Percentiles rank a stretch among this genome's conserved stretches.
Evolutionary conservation across 495 filamentous ascomycete genomes (phyloP).

Genomic region (Coniosporium apollinis): DNA sequence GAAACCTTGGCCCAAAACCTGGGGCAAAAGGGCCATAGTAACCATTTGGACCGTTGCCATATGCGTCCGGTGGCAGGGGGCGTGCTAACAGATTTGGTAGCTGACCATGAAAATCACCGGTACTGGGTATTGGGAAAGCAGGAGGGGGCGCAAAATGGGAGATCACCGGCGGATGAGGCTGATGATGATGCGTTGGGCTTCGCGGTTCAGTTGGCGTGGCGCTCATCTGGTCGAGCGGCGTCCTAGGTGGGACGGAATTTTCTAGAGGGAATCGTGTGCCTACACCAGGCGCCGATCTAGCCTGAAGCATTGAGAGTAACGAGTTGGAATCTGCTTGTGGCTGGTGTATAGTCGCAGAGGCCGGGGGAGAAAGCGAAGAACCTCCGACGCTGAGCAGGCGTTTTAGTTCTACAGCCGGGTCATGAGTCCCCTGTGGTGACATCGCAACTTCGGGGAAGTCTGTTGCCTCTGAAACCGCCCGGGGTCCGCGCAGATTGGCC

Average conservation of each 20-base stretch:
- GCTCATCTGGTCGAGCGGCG: slow-evolving; percentile 28
- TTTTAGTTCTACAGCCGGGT: slow-evolving; percentile 19
- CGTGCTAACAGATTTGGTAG: background rate
- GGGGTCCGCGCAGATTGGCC: slow-evolving; percentile 3
- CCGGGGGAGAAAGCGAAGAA: slow-evolving; percentile 7
- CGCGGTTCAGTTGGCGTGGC: slow-evolving; percentile 19
- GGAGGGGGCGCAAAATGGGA: slow-evolving; percentile 27
- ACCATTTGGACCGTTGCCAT: too few relatives aligned
- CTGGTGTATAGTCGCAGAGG: slow-evolving; percentile 5
- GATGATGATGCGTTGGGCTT: slow-evolving; percentile 27
- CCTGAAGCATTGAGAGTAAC: slow-evolving; percentile 41
- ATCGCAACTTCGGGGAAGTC: slow-evolving; percentile 14
- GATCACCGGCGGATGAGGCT: slow-evolving; percentile 17
- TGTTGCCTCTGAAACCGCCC: slow-evolving; percentile 2
- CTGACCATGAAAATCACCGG: slow-evolving; percentile 4
- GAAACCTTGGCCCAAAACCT: background rate
- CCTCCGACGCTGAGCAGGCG: slow-evolving; percentile 17
- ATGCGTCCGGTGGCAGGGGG: background rate
- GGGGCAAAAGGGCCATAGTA: too few relatives aligned
- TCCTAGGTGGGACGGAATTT: slow-evolving; percentile 16
- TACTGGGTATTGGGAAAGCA: slow-evolving; percentile 27
- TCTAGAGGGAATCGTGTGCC: slow-evolving; percentile 6
- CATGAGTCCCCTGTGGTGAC: slow-evolving; percentile 4
- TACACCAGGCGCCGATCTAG: slow-evolving; percentile 17
- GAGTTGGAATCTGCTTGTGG: slow-evolving; percentile 33